Base-by-base conservation (phyloP, 2,329 filamentous ascomycete genomes). In the Colletotrichum cordylinicola region DNA sequence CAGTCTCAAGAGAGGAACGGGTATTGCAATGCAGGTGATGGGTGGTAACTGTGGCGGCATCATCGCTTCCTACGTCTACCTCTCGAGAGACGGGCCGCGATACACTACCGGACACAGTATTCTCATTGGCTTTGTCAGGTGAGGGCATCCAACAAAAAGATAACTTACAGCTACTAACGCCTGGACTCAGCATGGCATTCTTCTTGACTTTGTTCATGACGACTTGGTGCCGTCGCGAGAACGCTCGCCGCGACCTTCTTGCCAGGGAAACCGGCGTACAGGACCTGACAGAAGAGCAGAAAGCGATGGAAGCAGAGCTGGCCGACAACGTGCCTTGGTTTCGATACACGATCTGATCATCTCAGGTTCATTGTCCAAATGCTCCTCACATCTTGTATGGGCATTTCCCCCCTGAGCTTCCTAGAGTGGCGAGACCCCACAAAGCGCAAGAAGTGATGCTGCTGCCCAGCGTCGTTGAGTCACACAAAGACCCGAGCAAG, bases 11-110 rank as follows among this genome's bases (percentile, higher is more conserved):
- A 85, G 88, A 64, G 87, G 85, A 33, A 87, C 87, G 15, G 88
- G 87, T 9, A 89, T 89, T 43, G 88, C 87, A n/a, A 87, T 89
- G 86, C 87, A 89, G 75, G 86, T 89, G 18, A 87, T 86, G 76
- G 86, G 88, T 24, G 88, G 87, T 27, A 88, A 87, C 79, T 80
- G 89, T 5, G 87, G 87, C 29, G 88, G 87, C 27, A 83, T 86
- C 67, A 83, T 91, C 67, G 85, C 88, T 2, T 84, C 86, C 6
- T 90, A 88, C 77, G 84, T 90, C 16, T 91, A 88, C 77, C 81
- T 87, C 8, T 73, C 83, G 27, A 83, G 84, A 33, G 85, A 90
- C 77, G 79, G 80, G 4, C 85, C 86, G 37, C 80, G 85, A 33
- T 90, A 87, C 78, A 83, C 85, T 35, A 81, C 80, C 12, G 88